These are phyloP conservation scores for Termitomyces titanicus DNA, from an alignment of 768 basidiomycete genomes.

Conservation along the genomic window DNA sequence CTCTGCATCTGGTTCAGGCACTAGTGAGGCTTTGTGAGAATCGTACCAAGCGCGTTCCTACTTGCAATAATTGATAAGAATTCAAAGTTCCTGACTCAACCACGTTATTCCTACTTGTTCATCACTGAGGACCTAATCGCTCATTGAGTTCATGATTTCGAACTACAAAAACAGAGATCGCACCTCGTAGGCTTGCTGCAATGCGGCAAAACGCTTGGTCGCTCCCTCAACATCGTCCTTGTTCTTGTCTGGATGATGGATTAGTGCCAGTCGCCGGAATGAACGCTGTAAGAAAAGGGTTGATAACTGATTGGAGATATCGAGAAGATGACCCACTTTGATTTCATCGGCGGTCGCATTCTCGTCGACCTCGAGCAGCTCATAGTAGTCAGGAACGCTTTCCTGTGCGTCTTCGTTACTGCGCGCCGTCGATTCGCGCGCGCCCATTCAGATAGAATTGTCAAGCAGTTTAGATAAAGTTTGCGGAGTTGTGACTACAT, in stretches of 20 bases:
- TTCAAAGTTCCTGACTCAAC: not conserved
- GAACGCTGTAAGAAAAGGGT: slow-evolving; percentile 50
- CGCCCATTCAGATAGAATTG: slow-evolving; percentile 50
- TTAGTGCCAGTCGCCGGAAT: slow-evolving; percentile 79
- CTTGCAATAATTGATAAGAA: slow-evolving; percentile 29
- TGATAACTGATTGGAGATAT: not conserved
- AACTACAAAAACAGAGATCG: slow-evolving; percentile 15
- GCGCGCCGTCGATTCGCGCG: slow-evolving; percentile 55
- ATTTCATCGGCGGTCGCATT: slow-evolving; percentile 86
- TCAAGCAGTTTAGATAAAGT: not conserved
- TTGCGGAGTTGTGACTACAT: no score
- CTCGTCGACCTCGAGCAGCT: slow-evolving; percentile 77
- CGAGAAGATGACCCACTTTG: slow-evolving; percentile 45
- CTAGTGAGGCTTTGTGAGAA: slow-evolving; percentile 77
- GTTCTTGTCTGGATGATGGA: slow-evolving; percentile 91
- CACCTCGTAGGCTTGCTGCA: slow-evolving; percentile 97
- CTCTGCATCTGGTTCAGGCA: slow-evolving; percentile 80
- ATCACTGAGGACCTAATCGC: slow-evolving; percentile 78
- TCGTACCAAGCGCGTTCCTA: slow-evolving; percentile 99
- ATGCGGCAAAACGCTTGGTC: slow-evolving; percentile 77
- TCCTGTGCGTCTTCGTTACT: slow-evolving; percentile 13
- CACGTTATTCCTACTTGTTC: slow-evolving; percentile 66
- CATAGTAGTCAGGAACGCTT: slow-evolving; percentile 67
- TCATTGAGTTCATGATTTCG: not conserved
- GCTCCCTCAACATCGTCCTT: slow-evolving; percentile 76